phyloP scores from a whole-genome alignment of 179 eudicot genomes.

The Beta corolliflora region DNA sequence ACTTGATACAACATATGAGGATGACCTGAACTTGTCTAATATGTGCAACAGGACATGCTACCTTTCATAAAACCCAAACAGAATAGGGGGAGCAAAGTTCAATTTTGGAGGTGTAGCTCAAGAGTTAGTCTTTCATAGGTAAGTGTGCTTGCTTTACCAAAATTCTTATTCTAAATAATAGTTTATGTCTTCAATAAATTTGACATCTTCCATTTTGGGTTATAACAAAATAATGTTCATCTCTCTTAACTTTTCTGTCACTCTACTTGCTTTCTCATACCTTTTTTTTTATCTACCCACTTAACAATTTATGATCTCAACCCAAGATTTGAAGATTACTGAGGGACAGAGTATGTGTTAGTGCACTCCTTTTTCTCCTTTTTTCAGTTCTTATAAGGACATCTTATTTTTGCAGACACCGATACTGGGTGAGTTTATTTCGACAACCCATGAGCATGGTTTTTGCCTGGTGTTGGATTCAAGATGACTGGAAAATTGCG shows the following conservation, averaged over 20 bases:
- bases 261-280: too few species aligned
- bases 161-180: background rate
- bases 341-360: background rate
- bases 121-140: constrained; percentile 87
- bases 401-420: constrained; percentile 55
- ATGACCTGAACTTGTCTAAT: background rate
- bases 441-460: too few species aligned
- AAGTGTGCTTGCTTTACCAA: constrained; percentile 14
- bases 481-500: too few species aligned
- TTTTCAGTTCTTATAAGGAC: background rate
- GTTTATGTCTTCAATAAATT: too few species aligned
- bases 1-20: background rate
- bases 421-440: constrained; percentile 51
- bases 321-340: too few species aligned
- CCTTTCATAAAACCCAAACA: constrained; percentile 72
- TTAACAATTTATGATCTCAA: too few species aligned
- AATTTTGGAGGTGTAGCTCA: constrained; percentile 44
- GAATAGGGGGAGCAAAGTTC: constrained; percentile 49
- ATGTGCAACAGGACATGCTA: constrained; percentile 46
- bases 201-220: too few species aligned
- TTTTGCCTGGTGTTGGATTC: too few species aligned
- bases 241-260: too few species aligned
- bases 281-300: too few species aligned
- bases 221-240: too few species aligned
- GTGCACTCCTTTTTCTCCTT: background rate